These are phyloP conservation scores for Cornus controversa DNA, from an alignment of 148 eudicot species.

Conservation along the genomic window DNA sequence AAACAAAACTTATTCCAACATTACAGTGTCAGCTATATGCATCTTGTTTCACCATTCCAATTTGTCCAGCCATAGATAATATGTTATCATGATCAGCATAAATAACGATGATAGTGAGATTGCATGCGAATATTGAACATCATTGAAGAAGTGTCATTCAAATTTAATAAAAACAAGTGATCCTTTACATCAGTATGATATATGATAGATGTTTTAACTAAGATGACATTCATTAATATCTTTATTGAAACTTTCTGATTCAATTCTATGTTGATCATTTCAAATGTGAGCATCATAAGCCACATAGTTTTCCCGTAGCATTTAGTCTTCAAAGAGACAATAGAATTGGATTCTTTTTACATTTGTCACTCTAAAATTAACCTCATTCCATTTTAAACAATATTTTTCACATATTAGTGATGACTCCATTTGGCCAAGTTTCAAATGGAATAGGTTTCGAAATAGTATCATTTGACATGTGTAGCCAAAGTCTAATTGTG, in stretches of 20 bases:
- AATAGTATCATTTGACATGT: background rate
- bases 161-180: no score
- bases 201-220: no score
- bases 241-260: no score
- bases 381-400: no score
- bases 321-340: no score
- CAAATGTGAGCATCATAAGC: no score
- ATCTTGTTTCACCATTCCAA: background rate
- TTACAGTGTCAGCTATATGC: background rate
- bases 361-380: background rate
- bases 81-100: background rate
- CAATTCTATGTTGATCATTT: no score
- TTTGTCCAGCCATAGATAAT: background rate
- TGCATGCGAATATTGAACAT: background rate
- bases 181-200: no score
- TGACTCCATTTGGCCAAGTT: background rate
- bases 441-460: background rate
- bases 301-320: no score
- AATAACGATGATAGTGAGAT: background rate
- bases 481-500: background rate
- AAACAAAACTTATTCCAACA: background rate
- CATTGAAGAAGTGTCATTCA: background rate
- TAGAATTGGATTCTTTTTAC: background rate
- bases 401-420: background rate
- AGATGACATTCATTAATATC: no score